Evolutionary conservation across 257 asterid species (phyloP), one percentile per base, ranked within the genome.

Genomic region (Eucommia ulmoides): DNA sequence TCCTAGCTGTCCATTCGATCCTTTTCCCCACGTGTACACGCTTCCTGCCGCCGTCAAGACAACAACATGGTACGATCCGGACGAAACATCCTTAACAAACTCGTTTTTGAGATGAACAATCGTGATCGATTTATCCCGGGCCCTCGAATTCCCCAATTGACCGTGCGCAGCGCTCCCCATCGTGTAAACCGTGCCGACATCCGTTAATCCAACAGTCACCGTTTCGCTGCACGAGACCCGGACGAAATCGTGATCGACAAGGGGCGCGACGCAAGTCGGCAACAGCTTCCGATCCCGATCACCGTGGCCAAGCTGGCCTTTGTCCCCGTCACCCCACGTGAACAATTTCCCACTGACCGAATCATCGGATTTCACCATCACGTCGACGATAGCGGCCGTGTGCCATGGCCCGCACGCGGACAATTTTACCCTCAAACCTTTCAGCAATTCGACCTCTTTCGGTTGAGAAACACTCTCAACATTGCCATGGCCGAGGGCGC

Each of bases 351-450:
- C 78, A 19, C 68, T 61, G 3, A 60, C 60, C 24, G 50, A 56
- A 44, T 61, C 60, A 18, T 48, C 23, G 48, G 41, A 60, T 52
- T 70, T 70, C 3, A 54, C 61, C 49, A 38, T 53, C 49, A 53
- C 29, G 48, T 74, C 81, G 19, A 70, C 81, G 29, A 74, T 58
- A 1, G 81, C 78, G 35, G 78, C 81, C 24, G 81, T 70, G 33
- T 74, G 81, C 81, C 81, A 74, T n/a, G 75, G 58, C 22, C 81
- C 81, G 67, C 81, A 74, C 15, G 78, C 73, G 52, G 67, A 70
- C n/a, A 65, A 54, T 49, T 54, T 70, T 18, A 70, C 81, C 53
- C 61, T 23, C 19, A 61, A 50, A 15, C 73, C 70, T 19, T 58
- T 58, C 21, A 74, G 75, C 0, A 69, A 70, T 51, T 67, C 78